These are phyloP conservation scores for Lojkania enalia DNA, from an alignment of 2,329 filamentous ascomycete genomes.

Conservation along the genomic window DNA sequence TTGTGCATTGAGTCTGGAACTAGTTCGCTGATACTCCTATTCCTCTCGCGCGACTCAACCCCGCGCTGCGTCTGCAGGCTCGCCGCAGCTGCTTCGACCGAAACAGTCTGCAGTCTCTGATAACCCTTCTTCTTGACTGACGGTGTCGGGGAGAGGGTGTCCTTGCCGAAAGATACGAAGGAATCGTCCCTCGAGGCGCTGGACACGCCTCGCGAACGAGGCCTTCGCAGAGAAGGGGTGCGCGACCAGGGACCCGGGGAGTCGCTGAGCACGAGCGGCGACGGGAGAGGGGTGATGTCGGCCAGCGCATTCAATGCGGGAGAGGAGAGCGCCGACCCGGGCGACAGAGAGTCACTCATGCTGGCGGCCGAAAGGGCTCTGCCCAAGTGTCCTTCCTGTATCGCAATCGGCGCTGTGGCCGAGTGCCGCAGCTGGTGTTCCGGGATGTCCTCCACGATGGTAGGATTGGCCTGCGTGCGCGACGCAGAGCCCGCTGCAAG, in stretches of 20 bases:
- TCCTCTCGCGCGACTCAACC: slow-evolving; percentile 61
- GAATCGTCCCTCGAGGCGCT: slow-evolving; percentile 35
- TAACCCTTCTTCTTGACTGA: slow-evolving; percentile 54
- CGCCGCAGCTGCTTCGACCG: slow-evolving; percentile 44
- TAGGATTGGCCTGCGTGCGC: slow-evolving; percentile 24
- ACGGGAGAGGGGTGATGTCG: slow-evolving; percentile 58
- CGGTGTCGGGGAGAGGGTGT: slow-evolving; percentile 42
- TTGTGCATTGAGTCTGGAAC: slow-evolving; percentile 71
- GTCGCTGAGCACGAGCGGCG: slow-evolving; percentile 49
- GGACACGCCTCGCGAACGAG: slow-evolving; percentile 41
- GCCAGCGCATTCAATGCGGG: slow-evolving; percentile 53
- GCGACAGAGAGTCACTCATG: slow-evolving; percentile 50
- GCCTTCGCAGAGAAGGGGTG: slow-evolving; percentile 31
- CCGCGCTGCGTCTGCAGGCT: slow-evolving; percentile 34
- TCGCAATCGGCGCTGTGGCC: slow-evolving; percentile 44
- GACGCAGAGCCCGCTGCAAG: slow-evolving; percentile 14
- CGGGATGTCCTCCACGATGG: slow-evolving; percentile 37
- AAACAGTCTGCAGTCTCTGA: slow-evolving; percentile 47
- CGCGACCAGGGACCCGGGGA: slow-evolving; percentile 49
- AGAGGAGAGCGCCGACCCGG: slow-evolving; percentile 51
- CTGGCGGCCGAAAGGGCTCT: slow-evolving; percentile 49
- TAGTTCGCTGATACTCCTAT: slow-evolving; percentile 89
- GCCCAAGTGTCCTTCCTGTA: slow-evolving; percentile 42
- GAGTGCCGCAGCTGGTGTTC: slow-evolving; percentile 34
- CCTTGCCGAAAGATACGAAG: slow-evolving; percentile 32